Evolutionary conservation across 352 stramenopile species (phyloP).

Genomic region (Globisporangium nunn): DNA sequence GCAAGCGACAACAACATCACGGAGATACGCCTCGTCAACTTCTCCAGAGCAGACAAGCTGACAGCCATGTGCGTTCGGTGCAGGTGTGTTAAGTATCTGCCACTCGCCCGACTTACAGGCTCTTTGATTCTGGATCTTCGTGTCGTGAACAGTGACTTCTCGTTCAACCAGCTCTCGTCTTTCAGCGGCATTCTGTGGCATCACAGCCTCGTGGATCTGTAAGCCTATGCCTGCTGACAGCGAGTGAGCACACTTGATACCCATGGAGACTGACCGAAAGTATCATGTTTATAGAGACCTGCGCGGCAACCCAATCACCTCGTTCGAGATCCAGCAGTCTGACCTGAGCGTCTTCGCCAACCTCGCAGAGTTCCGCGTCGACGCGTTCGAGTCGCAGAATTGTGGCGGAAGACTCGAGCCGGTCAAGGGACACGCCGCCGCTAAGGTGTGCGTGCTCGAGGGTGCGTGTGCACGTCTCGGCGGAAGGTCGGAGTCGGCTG

Average conservation of each 20-base stretch:
- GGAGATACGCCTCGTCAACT: slow-evolving; percentile 6
- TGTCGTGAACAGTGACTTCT: slow-evolving; percentile 13
- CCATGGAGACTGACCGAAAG: not conserved
- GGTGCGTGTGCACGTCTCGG: not conserved
- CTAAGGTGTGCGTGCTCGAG: slow-evolving; percentile 7
- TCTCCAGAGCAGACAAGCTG: slow-evolving; percentile 6
- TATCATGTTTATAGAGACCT: slow-evolving; percentile 7
- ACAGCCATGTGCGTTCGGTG: slow-evolving; percentile 3
- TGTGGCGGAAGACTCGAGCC: slow-evolving; percentile 1
- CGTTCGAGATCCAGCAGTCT: slow-evolving; percentile 15
- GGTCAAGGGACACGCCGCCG: not conserved
- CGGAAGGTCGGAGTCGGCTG: no score
- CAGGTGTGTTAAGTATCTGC: not conserved
- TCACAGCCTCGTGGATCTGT: slow-evolving; percentile 11
- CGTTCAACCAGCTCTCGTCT: slow-evolving; percentile 12
- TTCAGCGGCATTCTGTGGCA: slow-evolving; percentile 17
- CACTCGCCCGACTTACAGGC: not conserved
- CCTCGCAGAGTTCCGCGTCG: slow-evolving; percentile 4
- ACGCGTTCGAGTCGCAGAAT: slow-evolving; percentile 1
- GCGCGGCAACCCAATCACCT: slow-evolving; percentile 15
- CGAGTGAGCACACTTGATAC: not conserved
- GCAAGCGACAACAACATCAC: slow-evolving; percentile 14
- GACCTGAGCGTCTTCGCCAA: slow-evolving; percentile 12
- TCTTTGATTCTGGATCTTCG: not conserved
- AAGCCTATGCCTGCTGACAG: not conserved